Evolutionary conservation across 768 basidiomycete species (phyloP), one percentile per base, ranked within the genome.

Genomic region (Lentinula lateritia): DNA sequence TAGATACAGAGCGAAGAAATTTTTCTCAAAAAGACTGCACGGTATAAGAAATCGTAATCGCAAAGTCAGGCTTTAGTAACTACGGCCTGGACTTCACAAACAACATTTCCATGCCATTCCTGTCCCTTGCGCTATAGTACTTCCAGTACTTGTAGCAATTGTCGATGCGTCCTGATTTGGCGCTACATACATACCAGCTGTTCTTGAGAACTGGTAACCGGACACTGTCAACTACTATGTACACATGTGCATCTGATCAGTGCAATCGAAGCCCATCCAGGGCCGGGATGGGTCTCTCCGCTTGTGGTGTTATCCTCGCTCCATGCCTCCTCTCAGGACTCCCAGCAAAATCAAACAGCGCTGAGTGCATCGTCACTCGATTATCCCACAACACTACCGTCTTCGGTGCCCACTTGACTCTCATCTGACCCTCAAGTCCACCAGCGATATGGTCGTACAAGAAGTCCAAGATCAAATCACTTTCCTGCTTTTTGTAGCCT

Each of bases 371-470:
- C 46, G 78, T 79, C 10, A 78, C 67, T 16, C 78, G 73, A 70
- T 82, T 85, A 71, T 86, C 85, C 83, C 84, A 86, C 34, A 86
- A 64, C 5, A 83, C 82, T 41, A 87, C 81, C 7, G 83, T 81
- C 60, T 78, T 72, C 15, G 81, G 80, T 58, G 74, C 66, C 85
- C 83, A 86, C 63, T 78, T 76, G 15, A 82, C 75, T 34, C 86
- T 77, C 9, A 78, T 76, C 64, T 85, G 83, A 71, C 81, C 76
- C 67, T 86, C 86, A 38, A 71, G 71, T 38, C 81, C 81, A 64
- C 76, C 77, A 58, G 80, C 80, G 52, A 86, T 73, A 71, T 84
- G 83, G 62, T 80, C 75, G 62, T 78, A 81, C 48, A 80, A 68
- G 68, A 81, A 76, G 63, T 76, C 77, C 48, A 81, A 67, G 46